phyloP scores from a whole-genome alignment of 2,329 filamentous ascomycete species.

The Paramyrothecium roridum region DNA sequence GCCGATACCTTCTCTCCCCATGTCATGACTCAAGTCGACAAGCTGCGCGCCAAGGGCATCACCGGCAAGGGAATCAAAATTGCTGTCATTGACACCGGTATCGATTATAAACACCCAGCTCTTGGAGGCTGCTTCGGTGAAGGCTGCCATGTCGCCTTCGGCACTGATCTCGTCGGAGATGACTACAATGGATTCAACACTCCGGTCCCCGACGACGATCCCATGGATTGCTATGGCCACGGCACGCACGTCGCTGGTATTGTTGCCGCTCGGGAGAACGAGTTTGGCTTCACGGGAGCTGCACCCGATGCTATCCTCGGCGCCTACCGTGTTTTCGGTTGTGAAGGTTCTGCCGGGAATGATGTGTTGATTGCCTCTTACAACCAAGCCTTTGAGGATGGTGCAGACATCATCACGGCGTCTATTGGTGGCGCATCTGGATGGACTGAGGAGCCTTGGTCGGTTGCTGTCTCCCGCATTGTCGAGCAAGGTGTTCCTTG shows the following conservation, averaged over 20 bases:
- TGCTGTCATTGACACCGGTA: conserved; percentile 51
- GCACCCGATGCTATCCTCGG: conserved; percentile 55
- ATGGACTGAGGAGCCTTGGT: conserved; percentile 50
- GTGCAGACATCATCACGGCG: conserved; percentile 53
- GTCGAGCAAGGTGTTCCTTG: conserved; percentile 51
- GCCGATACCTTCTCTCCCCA: conserved; percentile 46
- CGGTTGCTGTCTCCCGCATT: conserved; percentile 47
- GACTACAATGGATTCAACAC: conserved; percentile 38
- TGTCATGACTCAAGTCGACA: conserved; percentile 54
- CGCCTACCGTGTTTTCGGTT: conserved; percentile 57
- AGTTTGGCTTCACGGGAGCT: conserved; percentile 53
- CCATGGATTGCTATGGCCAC: conserved; percentile 56
- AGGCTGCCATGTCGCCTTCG: conserved; percentile 55
- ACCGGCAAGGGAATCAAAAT: conserved; percentile 51
- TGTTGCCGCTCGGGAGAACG: conserved; percentile 54
- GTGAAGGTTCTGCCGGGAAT: conserved; percentile 43
- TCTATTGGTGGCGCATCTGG: conserved; percentile 50
- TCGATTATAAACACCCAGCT: conserved; percentile 62
- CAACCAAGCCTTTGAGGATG: conserved; percentile 58
- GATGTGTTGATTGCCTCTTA: conserved; percentile 59
- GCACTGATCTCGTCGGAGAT: conserved; percentile 57
- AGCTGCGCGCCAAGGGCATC: conserved; percentile 44
- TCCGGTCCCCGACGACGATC: conserved; percentile 44
- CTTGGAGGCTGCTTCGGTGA: conserved; percentile 62
- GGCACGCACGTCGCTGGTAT: conserved; percentile 62